A percentile compares a stretch with the other conserved stretches of the same genome.
These are phyloP conservation scores for Chaetomium globosum DNA, from an alignment of 2,329 filamentous ascomycete genomes.

Conservation along the genomic window DNA sequence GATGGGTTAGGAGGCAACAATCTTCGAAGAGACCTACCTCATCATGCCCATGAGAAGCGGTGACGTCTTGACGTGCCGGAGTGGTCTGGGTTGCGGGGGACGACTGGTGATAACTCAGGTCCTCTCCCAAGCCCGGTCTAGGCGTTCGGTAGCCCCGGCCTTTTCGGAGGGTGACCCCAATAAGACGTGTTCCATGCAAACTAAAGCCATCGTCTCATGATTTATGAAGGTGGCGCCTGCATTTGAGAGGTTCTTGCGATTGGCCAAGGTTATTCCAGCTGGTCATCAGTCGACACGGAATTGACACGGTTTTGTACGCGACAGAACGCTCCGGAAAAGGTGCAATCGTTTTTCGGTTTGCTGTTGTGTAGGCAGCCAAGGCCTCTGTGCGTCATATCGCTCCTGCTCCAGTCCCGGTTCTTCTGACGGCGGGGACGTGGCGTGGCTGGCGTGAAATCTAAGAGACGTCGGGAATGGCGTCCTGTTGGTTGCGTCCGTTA, in stretches of 20 bases:
- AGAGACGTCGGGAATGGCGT: not conserved
- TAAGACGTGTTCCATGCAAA: constrained; percentile 3
- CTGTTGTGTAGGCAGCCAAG: constrained; percentile 16
- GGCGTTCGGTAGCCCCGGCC: not conserved
- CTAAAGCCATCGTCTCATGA: constrained; percentile 12
- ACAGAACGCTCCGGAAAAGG: not conserved
- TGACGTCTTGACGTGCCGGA: not conserved
- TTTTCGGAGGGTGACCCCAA: constrained; percentile 7
- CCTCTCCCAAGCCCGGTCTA: not conserved
- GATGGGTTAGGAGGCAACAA: not conserved
- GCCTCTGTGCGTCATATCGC: constrained; percentile 15
- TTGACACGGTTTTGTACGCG: constrained; percentile 19
- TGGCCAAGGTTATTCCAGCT: not conserved
- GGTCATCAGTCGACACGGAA: constrained; percentile 9
- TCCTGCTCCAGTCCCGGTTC: not conserved
- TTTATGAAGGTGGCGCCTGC: constrained; percentile 16
- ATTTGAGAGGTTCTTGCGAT: constrained; percentile 1
- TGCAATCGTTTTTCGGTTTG: constrained; percentile 1
- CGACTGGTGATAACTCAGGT: not conserved
- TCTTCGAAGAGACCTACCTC: not conserved
- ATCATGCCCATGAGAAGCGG: not conserved
- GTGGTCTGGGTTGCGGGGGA: not conserved
- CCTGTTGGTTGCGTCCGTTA: constrained; percentile 10
- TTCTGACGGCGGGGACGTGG: constrained; percentile 14
- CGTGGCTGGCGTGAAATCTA: constrained; percentile 14